Base-by-base conservation (phyloP, 176 grass and related monocot genomes). In the Canna indica region DNA sequence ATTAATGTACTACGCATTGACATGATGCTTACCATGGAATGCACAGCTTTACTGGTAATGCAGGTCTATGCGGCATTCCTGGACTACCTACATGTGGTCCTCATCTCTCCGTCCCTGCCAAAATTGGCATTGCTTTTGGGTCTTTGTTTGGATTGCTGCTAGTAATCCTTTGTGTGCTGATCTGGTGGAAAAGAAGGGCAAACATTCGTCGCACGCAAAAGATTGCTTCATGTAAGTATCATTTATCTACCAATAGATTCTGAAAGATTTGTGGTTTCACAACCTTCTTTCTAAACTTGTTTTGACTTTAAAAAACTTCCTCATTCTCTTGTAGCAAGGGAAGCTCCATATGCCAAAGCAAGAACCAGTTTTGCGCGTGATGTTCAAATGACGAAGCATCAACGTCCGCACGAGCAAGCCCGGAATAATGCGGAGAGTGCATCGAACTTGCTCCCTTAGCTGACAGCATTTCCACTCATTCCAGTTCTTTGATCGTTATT, bases 281-380 rank as follows among this genome's bases (percentile, higher is more conserved):
- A 7, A 36, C 27, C 2, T 36, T n/a, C 18, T 38, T 65, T 2
- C 7, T 36, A 20, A 69, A 36, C 22, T 67, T 67, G 35, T 39
- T 25, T 15, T 47, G 9, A 20, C 26, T 47, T 47, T 14, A 29
- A 30, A 30, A 22, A 29, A 16, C 11, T 46, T 1, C 26, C 24
- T 70, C 22, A 17, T 45, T 64, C n/a, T 33, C 27, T 63, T 78
- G 47, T 71, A 99, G 94, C 94, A 67, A 93, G 94, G 75, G 94
- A 93, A 75, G 94, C 94, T 88, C 89, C 94, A 33, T 99, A 99
- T 84, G 89, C 94, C 32, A 99, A 99, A 81, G 83, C 94, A 17
- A 73, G 89, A 33, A 96, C 88, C 52, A 88, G 88, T 0, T 90
- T 90, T 73, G 70, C 79, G 4, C 70, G 93, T 38, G 88, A 97